Conservation (phyloP, 2,329 filamentous ascomycete genomes). For the Calonectria fujianensis region DNA sequence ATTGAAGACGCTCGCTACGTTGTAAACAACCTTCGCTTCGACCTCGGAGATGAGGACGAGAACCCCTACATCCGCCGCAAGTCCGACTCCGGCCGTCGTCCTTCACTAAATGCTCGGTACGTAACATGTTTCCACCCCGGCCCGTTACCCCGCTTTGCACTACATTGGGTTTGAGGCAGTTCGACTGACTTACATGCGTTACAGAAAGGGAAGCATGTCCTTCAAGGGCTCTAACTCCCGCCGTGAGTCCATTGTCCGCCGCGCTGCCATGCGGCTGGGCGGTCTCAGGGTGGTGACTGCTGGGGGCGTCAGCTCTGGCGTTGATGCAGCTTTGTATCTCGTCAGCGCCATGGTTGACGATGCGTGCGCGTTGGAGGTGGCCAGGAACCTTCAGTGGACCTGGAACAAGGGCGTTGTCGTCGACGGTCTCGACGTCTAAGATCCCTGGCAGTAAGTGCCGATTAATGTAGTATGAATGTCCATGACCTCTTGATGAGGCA, state of each 20-base stretch:
- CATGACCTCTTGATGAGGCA: constrained; percentile 49
- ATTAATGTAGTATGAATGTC: constrained; percentile 50
- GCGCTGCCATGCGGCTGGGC: constrained; percentile 83
- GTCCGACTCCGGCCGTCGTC: constrained; percentile 78
- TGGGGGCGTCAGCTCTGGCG: constrained; percentile 85
- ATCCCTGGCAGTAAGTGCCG: constrained; percentile 57
- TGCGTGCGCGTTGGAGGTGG: constrained; percentile 84
- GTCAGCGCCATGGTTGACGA: constrained; percentile 88
- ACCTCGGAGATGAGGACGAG: constrained; percentile 86
- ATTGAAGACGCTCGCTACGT: constrained; percentile 89
- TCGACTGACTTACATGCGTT: constrained; percentile 49
- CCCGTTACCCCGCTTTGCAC: constrained; percentile 51
- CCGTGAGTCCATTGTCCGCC: constrained; percentile 87
- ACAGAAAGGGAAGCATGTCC: constrained; percentile 88
- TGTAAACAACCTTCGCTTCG: constrained; percentile 93
- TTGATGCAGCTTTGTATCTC: constrained; percentile 90
- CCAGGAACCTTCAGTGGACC: constrained; percentile 84
- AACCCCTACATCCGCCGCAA: constrained; percentile 89
- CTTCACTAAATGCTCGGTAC: constrained; percentile 75
- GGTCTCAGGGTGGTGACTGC: constrained; percentile 85
- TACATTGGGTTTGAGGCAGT: constrained; percentile 50
- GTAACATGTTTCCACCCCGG: constrained; percentile 55
- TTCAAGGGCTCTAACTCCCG: constrained; percentile 84
- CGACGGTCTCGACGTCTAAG: constrained; percentile 88
- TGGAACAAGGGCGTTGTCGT: constrained; percentile 92